Evolutionary conservation across 1,284 basidiomycete species (phyloP).

Genomic region (Rhodofomes roseus): DNA sequence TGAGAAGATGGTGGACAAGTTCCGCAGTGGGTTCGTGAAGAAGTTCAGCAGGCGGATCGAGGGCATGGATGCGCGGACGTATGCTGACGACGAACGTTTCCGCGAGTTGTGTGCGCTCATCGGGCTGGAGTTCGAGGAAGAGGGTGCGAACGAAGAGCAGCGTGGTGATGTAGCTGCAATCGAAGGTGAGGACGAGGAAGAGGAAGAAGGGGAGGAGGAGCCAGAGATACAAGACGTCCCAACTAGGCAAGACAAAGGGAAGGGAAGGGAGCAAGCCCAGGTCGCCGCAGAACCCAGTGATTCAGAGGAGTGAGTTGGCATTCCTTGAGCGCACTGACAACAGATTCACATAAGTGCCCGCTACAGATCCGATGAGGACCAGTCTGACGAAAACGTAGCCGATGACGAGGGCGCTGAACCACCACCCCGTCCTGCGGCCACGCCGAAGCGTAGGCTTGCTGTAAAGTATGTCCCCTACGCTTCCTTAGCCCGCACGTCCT

Average conservation of each 20-base stretch:
- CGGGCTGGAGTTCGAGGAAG: not conserved
- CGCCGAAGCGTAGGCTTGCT: not conserved
- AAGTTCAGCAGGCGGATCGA: constrained; percentile 4
- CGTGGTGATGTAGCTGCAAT: not conserved
- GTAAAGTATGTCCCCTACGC: not conserved
- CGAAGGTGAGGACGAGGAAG: not conserved
- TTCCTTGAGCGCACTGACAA: too few relatives aligned
- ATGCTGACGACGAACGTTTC: not conserved
- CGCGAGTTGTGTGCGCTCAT: not conserved
- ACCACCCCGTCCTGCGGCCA: not conserved
- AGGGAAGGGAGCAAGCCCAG: too few relatives aligned
- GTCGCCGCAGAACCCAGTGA: too few relatives aligned
- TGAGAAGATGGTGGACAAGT: constrained; percentile 8
- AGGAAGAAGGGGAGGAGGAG: not conserved
- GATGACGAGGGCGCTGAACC: not conserved
- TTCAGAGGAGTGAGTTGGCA: too few relatives aligned
- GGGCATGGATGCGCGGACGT: not conserved
- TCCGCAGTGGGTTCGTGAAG: constrained; percentile 8
- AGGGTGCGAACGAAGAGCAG: too few relatives aligned
- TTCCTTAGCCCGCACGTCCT: too few relatives aligned
- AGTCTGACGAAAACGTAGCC: not conserved
- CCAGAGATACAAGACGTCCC: too few relatives aligned
- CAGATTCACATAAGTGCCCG: too few relatives aligned
- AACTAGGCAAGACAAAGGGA: too few relatives aligned
- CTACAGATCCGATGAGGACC: not conserved